Evolutionary conservation across 805 yeast genomes (phyloP).

Genomic region (Hyphopichia homilentoma): DNA sequence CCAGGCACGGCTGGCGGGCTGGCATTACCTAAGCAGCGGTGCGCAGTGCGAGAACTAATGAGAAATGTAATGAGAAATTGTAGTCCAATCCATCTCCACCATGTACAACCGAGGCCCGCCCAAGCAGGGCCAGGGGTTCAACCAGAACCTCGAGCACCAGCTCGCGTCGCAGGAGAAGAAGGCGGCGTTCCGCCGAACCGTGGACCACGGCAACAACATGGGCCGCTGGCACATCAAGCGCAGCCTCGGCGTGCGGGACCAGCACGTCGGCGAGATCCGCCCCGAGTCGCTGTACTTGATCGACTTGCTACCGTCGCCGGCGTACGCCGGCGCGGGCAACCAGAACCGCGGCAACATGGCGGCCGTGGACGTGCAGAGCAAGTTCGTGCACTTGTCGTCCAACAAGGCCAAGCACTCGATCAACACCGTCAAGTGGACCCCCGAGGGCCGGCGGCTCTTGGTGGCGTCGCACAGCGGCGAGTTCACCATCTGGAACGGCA

Average conservation of each 20-base stretch:
- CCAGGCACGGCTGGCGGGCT: too few relatives aligned
- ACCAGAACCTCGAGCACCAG: slow-evolving; percentile 39
- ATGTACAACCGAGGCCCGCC: neutral
- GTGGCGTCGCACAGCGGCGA: slow-evolving; percentile 94
- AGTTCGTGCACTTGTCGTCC: slow-evolving; percentile 85
- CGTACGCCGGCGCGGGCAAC: slow-evolving; percentile 40
- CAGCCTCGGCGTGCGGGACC: slow-evolving; percentile 40
- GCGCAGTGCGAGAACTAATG: too few relatives aligned
- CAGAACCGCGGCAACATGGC: slow-evolving; percentile 35
- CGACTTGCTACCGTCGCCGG: slow-evolving; percentile 62
- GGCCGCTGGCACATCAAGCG: slow-evolving; percentile 56
- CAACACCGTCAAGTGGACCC: slow-evolving; percentile 91
- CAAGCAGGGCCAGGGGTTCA: slow-evolving; percentile 4
- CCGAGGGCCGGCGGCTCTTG: slow-evolving; percentile 86
- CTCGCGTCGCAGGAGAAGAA: slow-evolving; percentile 46
- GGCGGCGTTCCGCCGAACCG: slow-evolving; percentile 60
- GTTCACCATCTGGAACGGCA: slow-evolving; percentile 94
- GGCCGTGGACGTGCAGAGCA: slow-evolving; percentile 63
- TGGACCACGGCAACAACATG: slow-evolving; percentile 74
- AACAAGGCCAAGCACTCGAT: slow-evolving; percentile 92
- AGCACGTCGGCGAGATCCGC: slow-evolving; percentile 50
- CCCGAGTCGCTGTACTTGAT: slow-evolving; percentile 68
- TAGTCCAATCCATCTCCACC: too few relatives aligned
- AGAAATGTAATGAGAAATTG: too few relatives aligned
- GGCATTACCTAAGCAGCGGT: too few relatives aligned